These are phyloP conservation scores for Rubroshorea leprosula DNA, from an alignment of 345 rosid species.

Conservation along the genomic window DNA sequence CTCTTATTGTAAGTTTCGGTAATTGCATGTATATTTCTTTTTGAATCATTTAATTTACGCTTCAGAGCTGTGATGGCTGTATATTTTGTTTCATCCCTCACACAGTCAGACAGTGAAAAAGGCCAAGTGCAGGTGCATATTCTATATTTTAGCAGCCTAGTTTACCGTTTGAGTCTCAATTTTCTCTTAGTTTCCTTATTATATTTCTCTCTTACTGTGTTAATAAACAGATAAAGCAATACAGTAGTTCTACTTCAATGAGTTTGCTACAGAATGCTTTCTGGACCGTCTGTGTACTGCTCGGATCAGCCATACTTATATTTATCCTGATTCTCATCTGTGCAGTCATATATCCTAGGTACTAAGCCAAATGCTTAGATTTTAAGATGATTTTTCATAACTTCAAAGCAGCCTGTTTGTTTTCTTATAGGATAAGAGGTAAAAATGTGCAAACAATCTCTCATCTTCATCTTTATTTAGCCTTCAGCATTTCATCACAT, in stretches of 20 bases:
- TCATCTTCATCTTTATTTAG: not conserved
- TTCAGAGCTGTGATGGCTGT: not conserved
- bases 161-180: not conserved
- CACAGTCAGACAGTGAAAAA: conserved; percentile 22
- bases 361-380: not conserved
- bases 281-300: conserved; percentile 20
- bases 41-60: not conserved
- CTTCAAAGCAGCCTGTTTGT: not conserved
- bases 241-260: not conserved
- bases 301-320: conserved; percentile 30
- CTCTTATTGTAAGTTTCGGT: conserved; percentile 33
- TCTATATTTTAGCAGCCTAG: not conserved
- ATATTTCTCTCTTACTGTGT: not conserved
- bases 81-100: not conserved
- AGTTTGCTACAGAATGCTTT: conserved; percentile 21
- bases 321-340: conserved; percentile 33
- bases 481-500: not conserved
- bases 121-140: conserved; percentile 19
- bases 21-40: not conserved
- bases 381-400: not conserved
- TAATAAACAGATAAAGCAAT: conserved; percentile 12
- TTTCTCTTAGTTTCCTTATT: not conserved
- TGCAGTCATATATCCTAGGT: conserved; percentile 23
- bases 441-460: not conserved
- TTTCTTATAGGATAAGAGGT: not conserved